Percentiles rank a stretch among this genome's conserved stretches.
phyloP scores from a whole-genome alignment of 139 green algal species.

The Medakamo hakoo region DNA sequence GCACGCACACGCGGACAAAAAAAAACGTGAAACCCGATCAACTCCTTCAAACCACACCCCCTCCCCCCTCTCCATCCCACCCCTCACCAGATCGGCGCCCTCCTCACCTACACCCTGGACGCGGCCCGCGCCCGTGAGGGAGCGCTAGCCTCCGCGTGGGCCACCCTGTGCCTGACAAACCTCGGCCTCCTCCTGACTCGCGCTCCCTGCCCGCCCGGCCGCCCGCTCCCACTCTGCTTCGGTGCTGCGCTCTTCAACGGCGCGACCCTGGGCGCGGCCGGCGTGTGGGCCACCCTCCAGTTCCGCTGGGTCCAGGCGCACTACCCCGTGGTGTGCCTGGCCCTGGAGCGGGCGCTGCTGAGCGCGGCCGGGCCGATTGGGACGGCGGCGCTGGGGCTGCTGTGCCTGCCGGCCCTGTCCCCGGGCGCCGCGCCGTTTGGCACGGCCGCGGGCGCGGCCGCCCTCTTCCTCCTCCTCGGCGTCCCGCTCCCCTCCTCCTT shows the following conservation, averaged over 20 bases:
- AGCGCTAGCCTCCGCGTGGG: slow-evolving; percentile 60
- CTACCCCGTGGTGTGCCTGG: slow-evolving; percentile 61
- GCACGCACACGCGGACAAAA: background rate
- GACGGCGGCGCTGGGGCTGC: slow-evolving; percentile 32
- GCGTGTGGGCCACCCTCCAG: slow-evolving; percentile 74
- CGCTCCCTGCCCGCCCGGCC: background rate
- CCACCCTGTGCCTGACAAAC: slow-evolving; percentile 43
- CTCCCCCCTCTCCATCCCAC: slow-evolving; percentile 1
- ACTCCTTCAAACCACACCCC: background rate
- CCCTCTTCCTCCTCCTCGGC: slow-evolving; percentile 53
- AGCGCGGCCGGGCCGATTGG: slow-evolving; percentile 39
- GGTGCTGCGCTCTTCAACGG: background rate
- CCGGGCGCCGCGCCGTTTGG: slow-evolving; percentile 64
- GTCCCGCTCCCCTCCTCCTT: slow-evolving; percentile 67
- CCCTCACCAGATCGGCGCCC: slow-evolving; percentile 33
- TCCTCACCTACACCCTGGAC: slow-evolving; percentile 83
- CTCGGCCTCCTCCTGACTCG: slow-evolving; percentile 23
- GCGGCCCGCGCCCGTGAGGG: slow-evolving; percentile 54
- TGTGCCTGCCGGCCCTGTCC: slow-evolving; percentile 27
- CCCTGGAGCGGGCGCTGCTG: slow-evolving; percentile 73
- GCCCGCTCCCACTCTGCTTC: too few species aligned
- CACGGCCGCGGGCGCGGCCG: slow-evolving; percentile 40
- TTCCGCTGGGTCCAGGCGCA: slow-evolving; percentile 80
- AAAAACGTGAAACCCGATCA: background rate
- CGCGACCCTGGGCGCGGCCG: slow-evolving; percentile 2